Conservation (phyloP, 805 yeast genomes). For the Yamadazyma sp. region DNA sequence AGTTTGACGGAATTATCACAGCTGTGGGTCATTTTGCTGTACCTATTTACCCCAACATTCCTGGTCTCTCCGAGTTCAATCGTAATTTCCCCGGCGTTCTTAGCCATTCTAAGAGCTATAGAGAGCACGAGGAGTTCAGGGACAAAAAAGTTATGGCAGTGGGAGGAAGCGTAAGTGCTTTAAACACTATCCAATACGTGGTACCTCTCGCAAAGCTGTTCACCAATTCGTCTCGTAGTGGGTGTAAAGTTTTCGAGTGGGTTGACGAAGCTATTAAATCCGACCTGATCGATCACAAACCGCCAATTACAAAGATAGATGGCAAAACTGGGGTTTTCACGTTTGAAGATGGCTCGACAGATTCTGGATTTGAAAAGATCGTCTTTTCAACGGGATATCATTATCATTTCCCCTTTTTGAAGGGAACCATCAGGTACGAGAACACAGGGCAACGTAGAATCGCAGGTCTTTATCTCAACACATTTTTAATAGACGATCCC, state of each 20-base stretch:
- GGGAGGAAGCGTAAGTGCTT: constrained; percentile 45
- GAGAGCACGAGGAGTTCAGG: constrained; percentile 45
- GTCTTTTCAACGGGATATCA: constrained; percentile 54
- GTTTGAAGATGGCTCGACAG: constrained; percentile 28
- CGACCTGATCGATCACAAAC: constrained; percentile 29
- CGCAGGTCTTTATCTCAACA: constrained; percentile 28
- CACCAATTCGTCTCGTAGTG: constrained; percentile 27
- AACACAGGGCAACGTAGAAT: not conserved
- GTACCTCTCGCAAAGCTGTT: constrained; percentile 26
- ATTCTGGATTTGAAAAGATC: constrained; percentile 35
- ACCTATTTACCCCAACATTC: constrained; percentile 57
- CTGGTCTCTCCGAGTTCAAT: constrained; percentile 53
- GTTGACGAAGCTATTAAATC: constrained; percentile 39
- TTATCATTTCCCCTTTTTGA: constrained; percentile 44
- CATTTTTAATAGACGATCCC: constrained; percentile 44
- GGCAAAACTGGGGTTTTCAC: constrained; percentile 25
- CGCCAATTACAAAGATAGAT: constrained; percentile 23
- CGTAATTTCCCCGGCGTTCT: constrained; percentile 46
- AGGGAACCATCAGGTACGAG: constrained; percentile 13
- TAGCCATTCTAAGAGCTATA: constrained; percentile 57
- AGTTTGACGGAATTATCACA: constrained; percentile 60
- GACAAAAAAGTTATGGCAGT: constrained; percentile 42
- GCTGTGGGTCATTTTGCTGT: constrained; percentile 66
- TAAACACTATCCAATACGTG: constrained; percentile 45
- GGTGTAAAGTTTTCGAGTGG: constrained; percentile 32